Conservation (phyloP, 805 yeast species). For the Torulaspora delbrueckii region DNA sequence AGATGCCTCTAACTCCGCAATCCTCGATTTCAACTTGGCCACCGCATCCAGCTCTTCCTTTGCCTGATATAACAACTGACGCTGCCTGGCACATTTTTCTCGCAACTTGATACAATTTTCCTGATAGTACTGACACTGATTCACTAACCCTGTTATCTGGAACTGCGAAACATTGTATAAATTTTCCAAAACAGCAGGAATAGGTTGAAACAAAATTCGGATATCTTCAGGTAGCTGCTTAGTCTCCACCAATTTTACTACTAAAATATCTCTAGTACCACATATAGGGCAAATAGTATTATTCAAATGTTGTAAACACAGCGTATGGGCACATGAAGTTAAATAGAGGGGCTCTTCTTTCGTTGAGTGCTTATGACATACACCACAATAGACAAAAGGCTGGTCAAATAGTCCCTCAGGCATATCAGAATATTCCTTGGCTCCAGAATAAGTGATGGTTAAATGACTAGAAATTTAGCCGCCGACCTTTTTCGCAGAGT, state of each 20-base stretch:
- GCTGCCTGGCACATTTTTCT: constrained; percentile 28
- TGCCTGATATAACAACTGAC: constrained; percentile 26
- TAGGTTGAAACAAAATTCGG: constrained; percentile 26
- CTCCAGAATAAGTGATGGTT: neutral
- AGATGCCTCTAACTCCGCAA: constrained; percentile 10
- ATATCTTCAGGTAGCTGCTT: constrained; percentile 25
- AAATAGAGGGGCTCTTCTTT: constrained; percentile 26
- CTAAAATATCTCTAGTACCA: constrained; percentile 19
- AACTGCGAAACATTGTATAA: constrained; percentile 30
- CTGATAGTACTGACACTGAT: constrained; percentile 27
- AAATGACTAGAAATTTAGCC: constrained; percentile 8
- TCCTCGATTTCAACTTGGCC: constrained; percentile 18
- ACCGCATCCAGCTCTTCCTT: constrained; percentile 27
- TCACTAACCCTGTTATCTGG: constrained; percentile 25
- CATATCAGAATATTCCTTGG: constrained; percentile 3
- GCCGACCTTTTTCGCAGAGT: constrained; percentile 4
- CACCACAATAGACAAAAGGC: constrained; percentile 33
- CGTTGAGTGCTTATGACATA: constrained; percentile 30
- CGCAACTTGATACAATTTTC: constrained; percentile 21
- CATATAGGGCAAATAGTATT: constrained; percentile 21
- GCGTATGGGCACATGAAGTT: constrained; percentile 39
- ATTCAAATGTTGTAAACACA: constrained; percentile 33
- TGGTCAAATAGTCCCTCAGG: constrained; percentile 24
- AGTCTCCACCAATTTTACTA: constrained; percentile 18
- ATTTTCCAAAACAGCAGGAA: constrained; percentile 24